These are phyloP conservation scores for Vickermania ingenoplastis DNA, from an alignment of 208 protist genomes.

Conservation along the genomic window DNA sequence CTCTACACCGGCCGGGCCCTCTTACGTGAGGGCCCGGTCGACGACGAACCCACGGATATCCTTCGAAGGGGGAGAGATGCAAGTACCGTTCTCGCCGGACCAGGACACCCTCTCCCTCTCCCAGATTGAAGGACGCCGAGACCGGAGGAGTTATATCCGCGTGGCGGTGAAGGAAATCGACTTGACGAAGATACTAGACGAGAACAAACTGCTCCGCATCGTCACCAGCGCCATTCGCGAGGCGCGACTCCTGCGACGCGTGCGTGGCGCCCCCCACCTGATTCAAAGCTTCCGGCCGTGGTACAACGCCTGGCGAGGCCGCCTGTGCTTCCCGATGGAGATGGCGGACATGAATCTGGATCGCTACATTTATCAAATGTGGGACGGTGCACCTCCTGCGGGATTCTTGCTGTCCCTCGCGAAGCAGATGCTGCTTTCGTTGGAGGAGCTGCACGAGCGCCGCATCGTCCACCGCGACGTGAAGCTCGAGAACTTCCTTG, in stretches of 20 bases:
- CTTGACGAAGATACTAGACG: not conserved
- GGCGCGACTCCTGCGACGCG: not conserved
- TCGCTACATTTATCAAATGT: constrained; percentile 3
- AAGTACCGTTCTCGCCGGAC: too few species aligned
- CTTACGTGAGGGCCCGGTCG: too few species aligned
- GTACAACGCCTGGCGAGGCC: constrained; percentile 9
- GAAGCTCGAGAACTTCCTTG: constrained; percentile 89
- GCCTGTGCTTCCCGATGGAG: constrained; percentile 18
- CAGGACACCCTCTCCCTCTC: too few species aligned
- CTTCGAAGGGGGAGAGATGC: too few species aligned
- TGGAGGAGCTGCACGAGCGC: constrained; percentile 18
- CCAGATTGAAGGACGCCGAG: too few species aligned
- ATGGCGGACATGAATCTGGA: constrained; percentile 13
- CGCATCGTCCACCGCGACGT: constrained; percentile 79
- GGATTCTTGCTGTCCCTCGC: constrained; percentile 8
- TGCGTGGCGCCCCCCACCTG: constrained; percentile 5
- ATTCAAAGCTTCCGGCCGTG: constrained; percentile 14
- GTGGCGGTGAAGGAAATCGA: not conserved
- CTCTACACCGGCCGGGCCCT: too few species aligned
- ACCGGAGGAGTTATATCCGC: too few species aligned
- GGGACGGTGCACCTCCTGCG: constrained; percentile 6
- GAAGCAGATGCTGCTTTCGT: constrained; percentile 12
- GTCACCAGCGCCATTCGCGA: not conserved
- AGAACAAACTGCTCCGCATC: not conserved
- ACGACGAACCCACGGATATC: too few species aligned